phyloP scores from a whole-genome alignment of 2,329 filamentous ascomycete genomes.

The Fusarium zealandicum region DNA sequence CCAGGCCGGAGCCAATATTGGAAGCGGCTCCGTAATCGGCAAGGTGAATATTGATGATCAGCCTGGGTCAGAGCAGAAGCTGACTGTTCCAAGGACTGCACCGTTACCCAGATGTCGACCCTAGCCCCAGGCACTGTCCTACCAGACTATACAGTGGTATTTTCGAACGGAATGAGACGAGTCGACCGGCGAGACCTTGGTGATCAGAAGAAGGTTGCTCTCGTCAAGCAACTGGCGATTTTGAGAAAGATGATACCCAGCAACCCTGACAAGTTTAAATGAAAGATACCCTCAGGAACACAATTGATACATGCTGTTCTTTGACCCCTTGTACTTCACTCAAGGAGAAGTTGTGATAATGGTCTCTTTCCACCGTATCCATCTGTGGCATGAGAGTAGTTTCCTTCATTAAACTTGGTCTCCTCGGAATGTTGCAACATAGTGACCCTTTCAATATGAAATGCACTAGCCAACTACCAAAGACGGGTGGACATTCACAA shows the following conservation, averaged over 20 bases:
- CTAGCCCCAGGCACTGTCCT: conserved; percentile 65
- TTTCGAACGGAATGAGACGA: conserved; percentile 66
- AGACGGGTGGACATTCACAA: too few species aligned
- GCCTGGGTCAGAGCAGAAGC: background rate
- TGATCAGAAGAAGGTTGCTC: conserved; percentile 67
- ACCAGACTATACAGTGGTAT: conserved; percentile 74
- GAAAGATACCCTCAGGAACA: conserved; percentile 24
- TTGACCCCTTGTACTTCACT: too few species aligned
- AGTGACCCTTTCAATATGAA: too few species aligned
- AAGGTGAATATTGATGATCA: conserved; percentile 56
- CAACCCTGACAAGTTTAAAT: conserved; percentile 61
- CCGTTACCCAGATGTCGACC: conserved; percentile 69
- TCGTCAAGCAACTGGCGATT: conserved; percentile 73
- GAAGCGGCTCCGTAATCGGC: conserved; percentile 67
- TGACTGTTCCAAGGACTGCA: conserved; percentile 65
- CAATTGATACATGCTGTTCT: too few species aligned
- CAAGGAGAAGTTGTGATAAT: too few species aligned
- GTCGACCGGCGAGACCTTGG: conserved; percentile 66
- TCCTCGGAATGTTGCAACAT: too few species aligned
- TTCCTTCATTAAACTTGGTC: too few species aligned
- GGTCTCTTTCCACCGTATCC: too few species aligned
- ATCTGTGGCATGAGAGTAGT: too few species aligned
- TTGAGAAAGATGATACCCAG: conserved; percentile 71
- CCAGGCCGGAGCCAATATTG: conserved; percentile 66
- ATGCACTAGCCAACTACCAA: too few species aligned